A percentile compares a stretch with the other conserved stretches of the same genome.
Conservation (phyloP, 192 early-diverging fungal genomes). For the Coemansia sp. region DNA sequence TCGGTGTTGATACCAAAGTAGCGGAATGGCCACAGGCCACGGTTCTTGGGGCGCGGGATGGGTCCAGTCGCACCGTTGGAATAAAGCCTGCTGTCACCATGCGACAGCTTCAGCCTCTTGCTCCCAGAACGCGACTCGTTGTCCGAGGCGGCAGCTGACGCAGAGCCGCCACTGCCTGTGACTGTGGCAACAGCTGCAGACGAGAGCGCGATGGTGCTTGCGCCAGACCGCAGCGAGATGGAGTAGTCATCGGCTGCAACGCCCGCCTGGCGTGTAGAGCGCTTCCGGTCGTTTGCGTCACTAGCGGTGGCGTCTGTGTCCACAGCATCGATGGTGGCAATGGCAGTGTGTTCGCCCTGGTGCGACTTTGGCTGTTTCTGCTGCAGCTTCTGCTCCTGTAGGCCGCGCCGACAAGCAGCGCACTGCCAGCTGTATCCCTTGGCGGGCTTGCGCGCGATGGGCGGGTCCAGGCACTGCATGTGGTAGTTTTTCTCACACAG, state of each 20-base stretch:
- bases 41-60: constrained; percentile 44
- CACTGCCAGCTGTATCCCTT: constrained; percentile 91
- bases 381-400: constrained; percentile 22
- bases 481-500: constrained; percentile 76
- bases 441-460: constrained; percentile 66
- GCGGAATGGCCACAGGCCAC: constrained; percentile 78
- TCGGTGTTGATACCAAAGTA: constrained; percentile 85
- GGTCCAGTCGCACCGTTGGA: constrained; percentile 14
- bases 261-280: constrained; percentile 24
- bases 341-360: constrained; percentile 1
- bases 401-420: constrained; percentile 58
- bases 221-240: constrained; percentile 10
- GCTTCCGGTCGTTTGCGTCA: constrained; percentile 28
- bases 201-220: not conserved
- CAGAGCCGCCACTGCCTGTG: not conserved
- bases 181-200: not conserved
- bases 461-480: constrained; percentile 79
- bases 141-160: constrained; percentile 26
- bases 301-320: not conserved
- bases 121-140: constrained; percentile 42
- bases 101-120: constrained; percentile 41
- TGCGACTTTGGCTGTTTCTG: constrained; percentile 7
- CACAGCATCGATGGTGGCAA: not conserved
- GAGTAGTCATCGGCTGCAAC: constrained; percentile 20
- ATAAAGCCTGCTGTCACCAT: constrained; percentile 16